These are phyloP conservation scores for Reticulascus tulasneorum DNA, from an alignment of 2,329 filamentous ascomycete species.

Conservation along the genomic window DNA sequence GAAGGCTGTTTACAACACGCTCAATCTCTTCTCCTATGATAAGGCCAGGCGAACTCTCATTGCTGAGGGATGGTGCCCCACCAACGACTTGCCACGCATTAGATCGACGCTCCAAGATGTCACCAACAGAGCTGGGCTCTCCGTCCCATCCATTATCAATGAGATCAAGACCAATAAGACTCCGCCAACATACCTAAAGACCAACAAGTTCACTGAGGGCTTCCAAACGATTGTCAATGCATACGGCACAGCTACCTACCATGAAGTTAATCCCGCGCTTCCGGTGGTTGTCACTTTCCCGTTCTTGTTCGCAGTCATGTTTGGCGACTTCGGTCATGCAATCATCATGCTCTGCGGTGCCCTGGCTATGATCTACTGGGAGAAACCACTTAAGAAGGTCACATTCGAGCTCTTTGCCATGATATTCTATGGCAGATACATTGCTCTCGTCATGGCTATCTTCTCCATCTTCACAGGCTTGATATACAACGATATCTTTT, in stretches of 20 bases:
- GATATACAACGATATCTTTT: conserved; percentile 97
- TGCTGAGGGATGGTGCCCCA: conserved; percentile 95
- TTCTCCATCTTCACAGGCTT: conserved; percentile 97
- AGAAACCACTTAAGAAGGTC: conserved; percentile 89
- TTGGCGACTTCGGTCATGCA: conserved; percentile 95
- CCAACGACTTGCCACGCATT: conserved; percentile 82
- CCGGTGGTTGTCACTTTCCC: conserved; percentile 97
- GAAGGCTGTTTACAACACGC: conserved; percentile 92
- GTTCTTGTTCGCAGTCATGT: conserved; percentile 99
- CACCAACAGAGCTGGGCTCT: conserved; percentile 89
- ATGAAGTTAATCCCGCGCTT: conserved; percentile 92
- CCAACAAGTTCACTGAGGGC: conserved; percentile 95
- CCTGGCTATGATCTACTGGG: conserved; percentile 92
- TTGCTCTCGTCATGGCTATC: conserved; percentile 95
- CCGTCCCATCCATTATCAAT: conserved; percentile 98
- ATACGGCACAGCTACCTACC: conserved; percentile 95
- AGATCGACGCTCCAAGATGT: conserved; percentile 94
- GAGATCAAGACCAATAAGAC: conserved; percentile 97
- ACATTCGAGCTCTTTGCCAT: conserved; percentile 92
- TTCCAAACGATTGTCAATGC: conserved; percentile 99
- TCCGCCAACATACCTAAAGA: conserved; percentile 94
- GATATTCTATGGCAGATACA: conserved; percentile 98
- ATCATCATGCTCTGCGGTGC: conserved; percentile 82
- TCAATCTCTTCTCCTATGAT: conserved; percentile 97
- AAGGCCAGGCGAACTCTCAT: conserved; percentile 93